These are phyloP conservation scores for Porphyrellus cyaneotinctus DNA, from an alignment of 768 basidiomycete genomes.

Conservation along the genomic window DNA sequence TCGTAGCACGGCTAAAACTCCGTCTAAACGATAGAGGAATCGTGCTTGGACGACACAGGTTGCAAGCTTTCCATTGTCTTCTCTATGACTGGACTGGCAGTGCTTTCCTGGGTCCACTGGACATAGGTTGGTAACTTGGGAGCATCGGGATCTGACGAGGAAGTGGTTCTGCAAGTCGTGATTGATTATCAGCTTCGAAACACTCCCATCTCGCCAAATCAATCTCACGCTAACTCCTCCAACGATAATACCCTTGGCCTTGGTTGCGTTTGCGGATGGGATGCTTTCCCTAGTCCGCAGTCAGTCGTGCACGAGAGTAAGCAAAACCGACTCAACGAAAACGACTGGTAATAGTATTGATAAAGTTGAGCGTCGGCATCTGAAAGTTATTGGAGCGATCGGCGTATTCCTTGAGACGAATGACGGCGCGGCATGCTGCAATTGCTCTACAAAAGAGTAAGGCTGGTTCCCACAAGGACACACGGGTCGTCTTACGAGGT, in stretches of 20 bases:
- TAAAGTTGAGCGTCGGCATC: slow-evolving; percentile 22
- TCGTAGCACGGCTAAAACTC: not conserved
- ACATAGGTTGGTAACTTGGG: slow-evolving; percentile 20
- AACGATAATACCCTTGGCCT: slow-evolving; percentile 12
- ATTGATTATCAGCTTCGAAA: not conserved
- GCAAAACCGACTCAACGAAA: slow-evolving; percentile 11
- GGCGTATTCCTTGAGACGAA: slow-evolving; percentile 58
- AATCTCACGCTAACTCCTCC: slow-evolving; percentile 18
- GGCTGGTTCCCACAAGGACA: not conserved
- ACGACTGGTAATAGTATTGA: slow-evolving; percentile 18
- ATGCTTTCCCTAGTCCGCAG: slow-evolving; percentile 12
- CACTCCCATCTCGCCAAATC: not conserved
- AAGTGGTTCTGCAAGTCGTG: slow-evolving; percentile 5
- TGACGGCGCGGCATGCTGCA: slow-evolving; percentile 64
- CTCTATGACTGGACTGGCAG: slow-evolving; percentile 6
- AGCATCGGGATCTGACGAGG: slow-evolving; percentile 4
- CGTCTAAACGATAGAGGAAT: slow-evolving; percentile 11
- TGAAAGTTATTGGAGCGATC: slow-evolving; percentile 16
- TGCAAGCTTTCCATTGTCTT: slow-evolving; percentile 5
- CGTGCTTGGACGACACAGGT: not conserved
- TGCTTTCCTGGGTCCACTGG: slow-evolving; percentile 5
- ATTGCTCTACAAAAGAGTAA: slow-evolving; percentile 18
- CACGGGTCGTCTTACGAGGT: slow-evolving; percentile 45
- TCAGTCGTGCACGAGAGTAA: not conserved
- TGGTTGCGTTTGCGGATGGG: slow-evolving; percentile 4